Percentiles rank a stretch among this genome's conserved stretches.
phyloP scores from a whole-genome alignment of 2,329 filamentous ascomycete species.

The Epichloe typhina region DNA sequence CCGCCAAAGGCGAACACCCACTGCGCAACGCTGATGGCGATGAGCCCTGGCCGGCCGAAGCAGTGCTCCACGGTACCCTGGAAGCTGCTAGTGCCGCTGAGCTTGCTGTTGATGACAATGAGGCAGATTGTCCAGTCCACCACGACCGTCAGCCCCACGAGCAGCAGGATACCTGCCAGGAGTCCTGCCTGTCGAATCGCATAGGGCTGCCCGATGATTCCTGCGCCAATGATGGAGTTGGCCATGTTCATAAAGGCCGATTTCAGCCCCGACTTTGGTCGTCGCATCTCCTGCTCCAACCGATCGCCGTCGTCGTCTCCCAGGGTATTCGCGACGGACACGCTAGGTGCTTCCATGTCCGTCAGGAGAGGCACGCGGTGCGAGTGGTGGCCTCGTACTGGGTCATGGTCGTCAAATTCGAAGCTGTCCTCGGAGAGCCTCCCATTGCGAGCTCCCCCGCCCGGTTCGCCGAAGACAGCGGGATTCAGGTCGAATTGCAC shows the following conservation, averaged over 20 bases:
- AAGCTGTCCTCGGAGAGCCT: constrained; percentile 28
- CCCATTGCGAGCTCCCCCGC: constrained; percentile 8
- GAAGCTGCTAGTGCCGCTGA: constrained; percentile 86
- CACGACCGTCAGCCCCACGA: constrained; percentile 66
- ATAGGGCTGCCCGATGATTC: constrained; percentile 78
- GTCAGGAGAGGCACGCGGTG: constrained; percentile 64
- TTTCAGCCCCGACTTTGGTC: constrained; percentile 73
- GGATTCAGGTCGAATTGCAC: constrained; percentile 58
- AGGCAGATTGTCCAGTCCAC: constrained; percentile 97
- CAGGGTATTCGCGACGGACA: constrained; percentile 47
- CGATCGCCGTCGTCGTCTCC: constrained; percentile 25
- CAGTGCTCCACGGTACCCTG: constrained; percentile 94
- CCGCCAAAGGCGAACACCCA: constrained; percentile 98
- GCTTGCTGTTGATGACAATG: constrained; percentile 94
- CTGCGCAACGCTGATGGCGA: constrained; percentile 82
- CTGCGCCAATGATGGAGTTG: constrained; percentile 84
- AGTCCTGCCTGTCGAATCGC: constrained; percentile 90
- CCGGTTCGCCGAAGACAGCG: constrained; percentile 24
- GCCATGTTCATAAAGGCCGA: constrained; percentile 99
- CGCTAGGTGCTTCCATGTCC: constrained; percentile 69
- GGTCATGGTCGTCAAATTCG: constrained; percentile 28
- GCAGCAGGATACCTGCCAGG: constrained; percentile 61
- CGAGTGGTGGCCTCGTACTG: constrained; percentile 34
- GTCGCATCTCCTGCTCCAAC: constrained; percentile 40
- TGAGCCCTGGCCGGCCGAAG: constrained; percentile 74